These are phyloP conservation scores for Mitragyna speciosa DNA, from an alignment of 257 asterid species.

Conservation along the genomic window DNA sequence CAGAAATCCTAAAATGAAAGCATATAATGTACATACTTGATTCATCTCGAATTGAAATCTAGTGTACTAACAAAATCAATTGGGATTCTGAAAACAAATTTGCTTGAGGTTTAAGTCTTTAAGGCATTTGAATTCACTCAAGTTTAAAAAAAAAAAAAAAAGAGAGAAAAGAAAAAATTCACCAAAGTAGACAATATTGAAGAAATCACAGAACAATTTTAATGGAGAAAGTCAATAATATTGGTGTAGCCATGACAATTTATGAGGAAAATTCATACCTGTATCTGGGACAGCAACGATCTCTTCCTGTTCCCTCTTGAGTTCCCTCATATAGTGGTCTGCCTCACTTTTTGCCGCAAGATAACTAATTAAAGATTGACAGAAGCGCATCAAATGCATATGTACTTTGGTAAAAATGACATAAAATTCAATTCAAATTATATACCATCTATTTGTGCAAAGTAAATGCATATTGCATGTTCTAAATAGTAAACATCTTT, in stretches of 20 bases:
- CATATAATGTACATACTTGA: too few species aligned
- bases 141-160: too few species aligned
- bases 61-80: too few species aligned
- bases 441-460: not conserved
- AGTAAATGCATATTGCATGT: not conserved
- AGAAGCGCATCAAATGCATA: not conserved
- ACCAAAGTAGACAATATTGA: not conserved
- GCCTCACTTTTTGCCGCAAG: slow-evolving; percentile 95
- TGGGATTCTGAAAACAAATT: too few species aligned
- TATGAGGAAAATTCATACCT: slow-evolving; percentile 37
- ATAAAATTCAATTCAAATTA: not conserved
- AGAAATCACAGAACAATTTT: not conserved
- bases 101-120: too few species aligned
- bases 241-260: not conserved
- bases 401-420: not conserved
- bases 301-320: slow-evolving; percentile 84
- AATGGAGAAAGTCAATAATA: not conserved
- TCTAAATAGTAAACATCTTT: not conserved
- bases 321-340: slow-evolving; percentile 79
- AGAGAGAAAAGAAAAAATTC: not conserved
- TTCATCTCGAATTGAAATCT: too few species aligned
- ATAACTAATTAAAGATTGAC: slow-evolving; percentile 41
- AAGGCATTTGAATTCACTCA: too few species aligned
- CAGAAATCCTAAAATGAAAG: too few species aligned
- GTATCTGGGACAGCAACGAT: slow-evolving; percentile 81